Conservation (phyloP, 805 yeast genomes). For the Wickerhamomyces alni region DNA sequence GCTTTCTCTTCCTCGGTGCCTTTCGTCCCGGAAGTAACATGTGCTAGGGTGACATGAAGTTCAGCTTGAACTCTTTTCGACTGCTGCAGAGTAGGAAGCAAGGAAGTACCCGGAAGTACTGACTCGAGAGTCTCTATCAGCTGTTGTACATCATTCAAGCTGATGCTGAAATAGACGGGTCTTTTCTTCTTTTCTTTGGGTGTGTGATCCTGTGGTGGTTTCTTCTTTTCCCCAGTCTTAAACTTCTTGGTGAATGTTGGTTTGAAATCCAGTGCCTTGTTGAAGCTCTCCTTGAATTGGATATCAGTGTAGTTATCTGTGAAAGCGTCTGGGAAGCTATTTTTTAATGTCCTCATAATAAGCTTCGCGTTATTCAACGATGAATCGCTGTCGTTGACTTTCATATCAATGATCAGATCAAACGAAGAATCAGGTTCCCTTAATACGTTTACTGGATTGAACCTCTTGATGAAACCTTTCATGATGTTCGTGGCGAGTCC, state of each 20-base stretch:
- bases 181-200: not conserved
- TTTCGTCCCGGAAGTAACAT: slow-evolving; percentile 29
- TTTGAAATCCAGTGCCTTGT: slow-evolving; percentile 44
- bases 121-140: not conserved
- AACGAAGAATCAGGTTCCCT: slow-evolving; percentile 59
- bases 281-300: slow-evolving; percentile 40
- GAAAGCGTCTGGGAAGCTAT: slow-evolving; percentile 31
- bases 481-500: slow-evolving; percentile 54
- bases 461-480: slow-evolving; percentile 66
- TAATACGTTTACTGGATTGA: slow-evolving; percentile 47
- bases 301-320: slow-evolving; percentile 17
- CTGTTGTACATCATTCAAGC: slow-evolving; percentile 21
- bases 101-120: too few species aligned
- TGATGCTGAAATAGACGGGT: slow-evolving; percentile 44
- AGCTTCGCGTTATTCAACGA: slow-evolving; percentile 43
- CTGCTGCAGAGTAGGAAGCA: slow-evolving; percentile 18
- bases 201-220: slow-evolving; percentile 9
- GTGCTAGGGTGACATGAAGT: slow-evolving; percentile 68
- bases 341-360: slow-evolving; percentile 34
- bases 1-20: slow-evolving; percentile 21
- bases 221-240: slow-evolving; percentile 10
- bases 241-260: slow-evolving; percentile 43
- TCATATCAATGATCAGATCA: slow-evolving; percentile 57
- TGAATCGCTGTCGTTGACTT: slow-evolving; percentile 35
- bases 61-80: slow-evolving; percentile 38